These are phyloP conservation scores for Wickerhamomyces sp. DNA, from an alignment of 1,139 yeast genomes.

Conservation along the genomic window DNA sequence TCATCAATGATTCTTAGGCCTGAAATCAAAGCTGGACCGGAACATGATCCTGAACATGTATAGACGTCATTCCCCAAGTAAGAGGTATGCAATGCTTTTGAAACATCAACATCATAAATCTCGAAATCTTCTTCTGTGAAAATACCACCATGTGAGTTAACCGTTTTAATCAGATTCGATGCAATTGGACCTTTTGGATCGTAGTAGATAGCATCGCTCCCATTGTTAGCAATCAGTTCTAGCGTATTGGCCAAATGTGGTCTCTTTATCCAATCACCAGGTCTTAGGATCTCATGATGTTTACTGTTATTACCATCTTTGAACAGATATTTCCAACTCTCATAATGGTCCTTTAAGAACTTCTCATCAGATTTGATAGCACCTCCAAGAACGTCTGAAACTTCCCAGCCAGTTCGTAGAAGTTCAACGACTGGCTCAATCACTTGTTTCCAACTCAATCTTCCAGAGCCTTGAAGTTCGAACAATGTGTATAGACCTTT, in stretches of 20 bases:
- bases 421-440: conserved; percentile 70
- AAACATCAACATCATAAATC: conserved; percentile 49
- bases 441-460: conserved; percentile 65
- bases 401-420: conserved; percentile 63
- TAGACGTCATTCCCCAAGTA: conserved; percentile 48
- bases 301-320: conserved; percentile 29
- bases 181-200: conserved; percentile 80
- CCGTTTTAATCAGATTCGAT: conserved; percentile 40
- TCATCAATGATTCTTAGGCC: conserved; percentile 60
- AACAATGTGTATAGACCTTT: conserved; percentile 68
- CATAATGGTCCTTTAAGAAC: conserved; percentile 26
- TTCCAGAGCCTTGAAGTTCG: conserved; percentile 62
- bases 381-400: conserved; percentile 45
- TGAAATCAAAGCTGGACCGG: conserved; percentile 77
- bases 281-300: conserved; percentile 31
- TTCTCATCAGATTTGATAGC: conserved; percentile 33
- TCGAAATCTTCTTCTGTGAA: conserved; percentile 59
- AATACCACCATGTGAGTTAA: conserved; percentile 54
- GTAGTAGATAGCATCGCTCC: conserved; percentile 72
- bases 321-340: conserved; percentile 54
- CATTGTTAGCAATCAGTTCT: conserved; percentile 62
- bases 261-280: conserved; percentile 60
- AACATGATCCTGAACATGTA: conserved; percentile 73
- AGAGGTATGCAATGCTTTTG: conserved; percentile 47
- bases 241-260: conserved; percentile 63